Percentiles rank a stretch among this genome's conserved stretches.
These are phyloP conservation scores for Xylaria intraflava DNA, from an alignment of 495 filamentous ascomycete species.

Conservation along the genomic window DNA sequence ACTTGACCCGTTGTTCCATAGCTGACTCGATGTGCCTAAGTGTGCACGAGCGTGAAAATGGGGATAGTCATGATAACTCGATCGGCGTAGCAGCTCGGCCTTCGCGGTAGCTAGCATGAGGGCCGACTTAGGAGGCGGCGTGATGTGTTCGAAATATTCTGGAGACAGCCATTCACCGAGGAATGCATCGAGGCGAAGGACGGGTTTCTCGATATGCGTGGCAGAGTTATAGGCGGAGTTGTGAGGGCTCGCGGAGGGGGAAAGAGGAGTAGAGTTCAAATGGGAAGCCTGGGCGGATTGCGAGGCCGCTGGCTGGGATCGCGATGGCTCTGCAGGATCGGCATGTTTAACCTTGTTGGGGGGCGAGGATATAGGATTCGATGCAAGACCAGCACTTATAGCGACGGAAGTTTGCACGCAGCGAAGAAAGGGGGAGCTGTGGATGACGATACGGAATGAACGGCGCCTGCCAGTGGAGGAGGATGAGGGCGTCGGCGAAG, in stretches of 20 bases:
- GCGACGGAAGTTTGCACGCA: slow-evolving; percentile 90
- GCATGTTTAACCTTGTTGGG: no score
- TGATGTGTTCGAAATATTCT: slow-evolving; percentile 88
- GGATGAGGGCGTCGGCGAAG: not conserved
- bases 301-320: slow-evolving; percentile 6
- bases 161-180: slow-evolving; percentile 93
- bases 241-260: not conserved
- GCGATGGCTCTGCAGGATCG: slow-evolving; percentile 25
- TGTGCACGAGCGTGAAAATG: slow-evolving; percentile 29
- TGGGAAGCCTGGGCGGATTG: slow-evolving; percentile 11
- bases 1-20: slow-evolving; percentile 31
- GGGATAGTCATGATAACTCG: slow-evolving; percentile 51
- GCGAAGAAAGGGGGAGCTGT: slow-evolving; percentile 85
- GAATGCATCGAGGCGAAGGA: slow-evolving; percentile 81
- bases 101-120: slow-evolving; percentile 86
- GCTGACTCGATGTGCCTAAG: slow-evolving; percentile 24
- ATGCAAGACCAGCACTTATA: slow-evolving; percentile 79
- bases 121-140: slow-evolving; percentile 75
- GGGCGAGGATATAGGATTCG: slow-evolving; percentile 37
- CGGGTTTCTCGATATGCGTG: slow-evolving; percentile 39
- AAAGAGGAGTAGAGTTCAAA: slow-evolving; percentile 13
- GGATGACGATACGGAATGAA: slow-evolving; percentile 74
- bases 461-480: slow-evolving; percentile 36
- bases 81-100: slow-evolving; percentile 68
- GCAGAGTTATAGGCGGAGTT: not conserved